Percentiles rank a stretch among this genome's conserved stretches.
Conservation (phyloP, 306 rosid species). For the Carpinus fangiana region DNA sequence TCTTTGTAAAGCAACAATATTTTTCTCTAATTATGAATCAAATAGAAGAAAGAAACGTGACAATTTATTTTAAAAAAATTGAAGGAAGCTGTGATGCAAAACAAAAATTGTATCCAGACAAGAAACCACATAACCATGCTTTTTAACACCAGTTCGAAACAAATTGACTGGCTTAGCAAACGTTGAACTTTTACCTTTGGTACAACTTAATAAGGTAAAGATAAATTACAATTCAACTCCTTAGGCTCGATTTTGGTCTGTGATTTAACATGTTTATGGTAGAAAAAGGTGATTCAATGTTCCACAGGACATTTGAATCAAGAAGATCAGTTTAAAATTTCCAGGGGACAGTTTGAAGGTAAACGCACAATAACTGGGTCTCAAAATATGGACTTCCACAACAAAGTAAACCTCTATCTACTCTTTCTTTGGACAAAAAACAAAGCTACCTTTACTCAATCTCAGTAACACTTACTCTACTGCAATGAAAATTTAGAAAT, state of each 20-base stretch:
- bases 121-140: not conserved
- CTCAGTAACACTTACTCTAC: not conserved
- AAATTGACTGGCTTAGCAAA: not conserved
- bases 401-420: not conserved
- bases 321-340: not conserved
- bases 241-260: not conserved
- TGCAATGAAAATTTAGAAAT: not conserved
- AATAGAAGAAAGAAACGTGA: not conserved
- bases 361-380: not conserved
- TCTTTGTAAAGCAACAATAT: not conserved
- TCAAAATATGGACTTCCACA: not conserved
- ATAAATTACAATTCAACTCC: not conserved
- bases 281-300: not conserved
- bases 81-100: not conserved
- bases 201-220: not conserved
- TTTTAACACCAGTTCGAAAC: not conserved
- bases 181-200: not conserved
- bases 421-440: not conserved
- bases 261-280: not conserved
- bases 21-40: not conserved
- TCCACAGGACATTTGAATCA: not conserved
- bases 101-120: not conserved
- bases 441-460: not conserved
- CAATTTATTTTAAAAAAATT: not conserved
- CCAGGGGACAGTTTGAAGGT: not conserved